phyloP scores from a whole-genome alignment of 2,329 filamentous ascomycete species.

The Botrytis fragariae region DNA sequence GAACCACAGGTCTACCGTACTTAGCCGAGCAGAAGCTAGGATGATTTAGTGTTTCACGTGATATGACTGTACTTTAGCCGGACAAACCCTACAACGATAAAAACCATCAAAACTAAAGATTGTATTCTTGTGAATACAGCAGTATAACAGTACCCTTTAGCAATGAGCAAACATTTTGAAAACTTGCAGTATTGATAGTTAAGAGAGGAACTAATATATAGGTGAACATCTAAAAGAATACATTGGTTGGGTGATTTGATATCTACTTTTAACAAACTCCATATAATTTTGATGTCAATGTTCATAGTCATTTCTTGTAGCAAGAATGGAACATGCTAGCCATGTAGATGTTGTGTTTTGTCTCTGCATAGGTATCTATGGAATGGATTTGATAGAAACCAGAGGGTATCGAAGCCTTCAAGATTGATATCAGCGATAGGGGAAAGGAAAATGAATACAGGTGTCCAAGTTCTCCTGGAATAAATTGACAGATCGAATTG shows the following conservation, averaged over 20 bases:
- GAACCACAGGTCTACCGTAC: not conserved
- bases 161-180: not conserved
- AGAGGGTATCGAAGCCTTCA: not conserved
- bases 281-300: not conserved
- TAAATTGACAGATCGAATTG: not conserved
- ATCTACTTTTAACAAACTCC: not conserved
- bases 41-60: not conserved
- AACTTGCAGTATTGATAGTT: not conserved
- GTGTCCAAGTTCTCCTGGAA: not conserved
- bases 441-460: not conserved
- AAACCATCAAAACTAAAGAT: not conserved
- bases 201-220: rapidly evolving
- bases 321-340: not conserved
- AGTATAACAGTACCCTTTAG: not conserved
- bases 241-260: not conserved
- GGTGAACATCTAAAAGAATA: not conserved
- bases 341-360: not conserved
- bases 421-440: not conserved
- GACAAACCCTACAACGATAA: not conserved
- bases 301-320: not conserved
- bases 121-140: no score
- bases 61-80: not conserved
- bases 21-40: not conserved
- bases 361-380: not conserved
- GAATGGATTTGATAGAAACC: not conserved